Evolutionary conservation across 805 yeast species (phyloP), one percentile per base, ranked within the genome.

Genomic region (Yamadazyma laniorum): DNA sequence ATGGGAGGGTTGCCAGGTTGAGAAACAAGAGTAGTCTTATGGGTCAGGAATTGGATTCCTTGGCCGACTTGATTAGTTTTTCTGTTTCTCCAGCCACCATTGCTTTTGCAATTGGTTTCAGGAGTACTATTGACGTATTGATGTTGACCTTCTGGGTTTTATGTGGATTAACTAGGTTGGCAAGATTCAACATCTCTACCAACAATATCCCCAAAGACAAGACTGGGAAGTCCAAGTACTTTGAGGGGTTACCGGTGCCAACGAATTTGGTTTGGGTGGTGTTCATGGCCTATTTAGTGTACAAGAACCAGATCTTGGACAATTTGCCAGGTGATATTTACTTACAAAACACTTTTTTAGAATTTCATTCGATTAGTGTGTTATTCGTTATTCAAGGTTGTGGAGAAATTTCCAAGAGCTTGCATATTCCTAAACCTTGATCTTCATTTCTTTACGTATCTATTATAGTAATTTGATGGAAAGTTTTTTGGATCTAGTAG

Each of bases 171-270:
- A 82, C 95, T 12, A 79, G 99, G 62, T 74, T 93, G 51, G 99
- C 99, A 6, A 77, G 99, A 58, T 93, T 89, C 65, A 93, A 93
- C 55, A 95, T 93, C 37, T 87, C 97, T 1, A 95, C 93, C 5
- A 83, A 90, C 34, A 85, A 87, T 44, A 77, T 93, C 41, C 98
- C 99, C 35, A 91, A 91, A 65, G 97, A 90, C 59, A 67, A 75
- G 38, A 61, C 74, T 14, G 99, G 99, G 14, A 90, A 90, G 65
- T 78, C 93, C 23, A 81, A 85, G 57, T 91, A 80, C 65, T 93
- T 93, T 61, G 99, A 93, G 68, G 99, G 99, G 3, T 76, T 93
- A 37, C 99, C 99, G 8, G 89, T 93, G 49, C 99, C 99, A 39
- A 80, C 95, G 2, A 82, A 95, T 26, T 70, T 93, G 49, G 66